These are phyloP conservation scores for Populus trichocarpa DNA, from an alignment of 441 rosid species.

Conservation along the genomic window DNA sequence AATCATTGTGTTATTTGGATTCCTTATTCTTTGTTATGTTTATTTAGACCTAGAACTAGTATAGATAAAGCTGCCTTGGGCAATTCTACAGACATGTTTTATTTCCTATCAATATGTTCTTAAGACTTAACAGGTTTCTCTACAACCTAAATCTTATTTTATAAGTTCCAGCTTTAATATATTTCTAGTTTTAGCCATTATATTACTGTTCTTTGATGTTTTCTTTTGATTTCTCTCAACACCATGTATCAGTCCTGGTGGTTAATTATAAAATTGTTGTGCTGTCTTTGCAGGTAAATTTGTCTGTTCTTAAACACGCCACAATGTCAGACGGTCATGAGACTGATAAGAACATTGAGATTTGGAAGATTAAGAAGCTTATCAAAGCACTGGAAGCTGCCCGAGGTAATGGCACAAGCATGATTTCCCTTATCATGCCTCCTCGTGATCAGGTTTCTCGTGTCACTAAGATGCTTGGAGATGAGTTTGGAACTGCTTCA, in stretches of 20 bases:
- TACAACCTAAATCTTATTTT: background rate
- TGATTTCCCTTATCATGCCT: slow-evolving; percentile 93
- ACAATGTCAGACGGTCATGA: slow-evolving; percentile 64
- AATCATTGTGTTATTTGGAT: no score
- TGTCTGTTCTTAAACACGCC: background rate
- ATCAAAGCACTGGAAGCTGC: slow-evolving; percentile 80
- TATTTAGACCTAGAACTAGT: background rate
- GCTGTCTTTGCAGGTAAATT: slow-evolving; percentile 10
- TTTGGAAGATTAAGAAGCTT: slow-evolving; percentile 86
- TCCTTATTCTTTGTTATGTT: background rate
- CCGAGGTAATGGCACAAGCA: slow-evolving; percentile 88
- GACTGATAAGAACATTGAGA: slow-evolving; percentile 70
- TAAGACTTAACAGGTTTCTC: background rate
- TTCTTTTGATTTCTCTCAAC: background rate
- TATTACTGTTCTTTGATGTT: background rate
- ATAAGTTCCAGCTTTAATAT: background rate
- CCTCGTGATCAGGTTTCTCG: slow-evolving; percentile 79
- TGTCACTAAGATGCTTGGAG: slow-evolving; percentile 86
- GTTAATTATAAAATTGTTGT: background rate
- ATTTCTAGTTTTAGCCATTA: background rate
- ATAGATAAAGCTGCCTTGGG: background rate
- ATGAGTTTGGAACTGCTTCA: slow-evolving; percentile 88
- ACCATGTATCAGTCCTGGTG: background rate
- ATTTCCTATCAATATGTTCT: no score
- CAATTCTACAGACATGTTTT: no score